Evolutionary conservation across 306 rosid species (phyloP).

Genomic region (Begonia fuchsioides): DNA sequence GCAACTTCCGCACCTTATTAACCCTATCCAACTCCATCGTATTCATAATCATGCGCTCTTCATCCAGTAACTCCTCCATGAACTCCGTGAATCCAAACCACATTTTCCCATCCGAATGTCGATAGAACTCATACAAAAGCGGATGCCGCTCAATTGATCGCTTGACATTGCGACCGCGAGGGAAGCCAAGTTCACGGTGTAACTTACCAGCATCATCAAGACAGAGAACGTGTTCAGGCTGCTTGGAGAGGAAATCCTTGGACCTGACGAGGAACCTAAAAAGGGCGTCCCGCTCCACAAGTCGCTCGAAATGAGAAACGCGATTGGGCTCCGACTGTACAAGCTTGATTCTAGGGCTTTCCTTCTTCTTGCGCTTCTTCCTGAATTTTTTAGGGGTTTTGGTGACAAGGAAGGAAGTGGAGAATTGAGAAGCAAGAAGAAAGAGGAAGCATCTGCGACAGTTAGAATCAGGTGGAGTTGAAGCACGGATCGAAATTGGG

Average conservation of each 20-base stretch:
- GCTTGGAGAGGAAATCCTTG: conserved; percentile 43
- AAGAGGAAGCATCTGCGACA: not conserved
- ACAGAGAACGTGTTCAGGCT: conserved; percentile 64
- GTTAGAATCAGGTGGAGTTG: not conserved
- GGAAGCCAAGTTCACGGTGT: conserved; percentile 88
- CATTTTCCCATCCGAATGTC: conserved; percentile 49
- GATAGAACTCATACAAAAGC: conserved; percentile 44
- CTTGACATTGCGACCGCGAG: conserved; percentile 65
- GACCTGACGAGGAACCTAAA: conserved; percentile 33
- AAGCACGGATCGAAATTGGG: not conserved
- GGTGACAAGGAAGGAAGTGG: conserved; percentile 69
- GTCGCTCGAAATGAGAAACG: conserved; percentile 33
- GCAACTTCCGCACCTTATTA: conserved; percentile 48
- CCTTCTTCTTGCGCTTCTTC: conserved; percentile 39
- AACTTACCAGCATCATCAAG: conserved; percentile 89
- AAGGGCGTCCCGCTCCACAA: conserved; percentile 35
- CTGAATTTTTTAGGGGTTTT: conserved; percentile 48
- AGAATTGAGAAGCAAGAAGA: conserved; percentile 19
- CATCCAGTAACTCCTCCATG: conserved; percentile 55
- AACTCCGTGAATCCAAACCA: conserved; percentile 75
- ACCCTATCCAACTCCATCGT: conserved; percentile 50
- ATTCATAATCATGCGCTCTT: conserved; percentile 41
- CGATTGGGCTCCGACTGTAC: conserved; percentile 51
- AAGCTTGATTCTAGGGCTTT: conserved; percentile 46
- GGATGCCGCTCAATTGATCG: conserved; percentile 55